These are phyloP conservation scores for Catenaria anguillulae DNA, from an alignment of 371 early-diverging fungal genomes.

Conservation along the genomic window DNA sequence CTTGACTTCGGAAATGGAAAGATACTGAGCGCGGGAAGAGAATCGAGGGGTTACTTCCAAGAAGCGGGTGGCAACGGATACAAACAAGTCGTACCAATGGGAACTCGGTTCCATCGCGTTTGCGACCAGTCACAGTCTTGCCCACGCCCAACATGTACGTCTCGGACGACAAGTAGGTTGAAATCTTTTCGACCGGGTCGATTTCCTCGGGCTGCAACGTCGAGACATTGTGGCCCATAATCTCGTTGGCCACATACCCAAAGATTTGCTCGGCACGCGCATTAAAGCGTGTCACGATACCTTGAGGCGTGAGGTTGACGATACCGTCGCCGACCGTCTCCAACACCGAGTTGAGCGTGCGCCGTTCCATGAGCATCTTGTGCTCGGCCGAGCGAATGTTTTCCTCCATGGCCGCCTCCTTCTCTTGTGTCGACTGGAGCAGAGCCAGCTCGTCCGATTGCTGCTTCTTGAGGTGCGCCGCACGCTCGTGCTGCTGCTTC, in stretches of 20 bases:
- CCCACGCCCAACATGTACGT: constrained; percentile 6
- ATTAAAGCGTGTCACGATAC: constrained; percentile 17
- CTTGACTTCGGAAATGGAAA: constrained; percentile 23
- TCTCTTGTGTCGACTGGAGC: constrained; percentile 14
- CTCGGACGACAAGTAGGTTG: not conserved
- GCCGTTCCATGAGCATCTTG: constrained; percentile 18
- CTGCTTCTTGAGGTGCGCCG: constrained; percentile 5
- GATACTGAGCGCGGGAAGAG: too few relatives aligned
- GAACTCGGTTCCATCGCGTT: constrained; percentile 16
- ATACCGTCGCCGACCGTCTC: constrained; percentile 10
- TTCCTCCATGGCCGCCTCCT: constrained; percentile 22
- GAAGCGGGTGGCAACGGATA: too few relatives aligned
- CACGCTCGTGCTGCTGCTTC: constrained; percentile 9
- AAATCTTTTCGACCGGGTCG: not conserved
- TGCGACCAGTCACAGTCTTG: constrained; percentile 11
- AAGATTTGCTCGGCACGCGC: constrained; percentile 9
- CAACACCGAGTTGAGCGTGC: constrained; percentile 17
- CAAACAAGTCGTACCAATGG: too few relatives aligned
- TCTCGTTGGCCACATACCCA: constrained; percentile 1
- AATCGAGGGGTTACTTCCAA: too few relatives aligned
- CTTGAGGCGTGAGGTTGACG: constrained; percentile 17
- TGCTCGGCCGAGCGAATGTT: constrained; percentile 19
- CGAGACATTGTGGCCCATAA: constrained; percentile 18
- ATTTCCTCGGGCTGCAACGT: constrained; percentile 17
- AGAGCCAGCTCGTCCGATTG: constrained; percentile 15